These are phyloP conservation scores for Pelargonium exstipulatum DNA, from an alignment of 441 rosid species.

Conservation along the genomic window DNA sequence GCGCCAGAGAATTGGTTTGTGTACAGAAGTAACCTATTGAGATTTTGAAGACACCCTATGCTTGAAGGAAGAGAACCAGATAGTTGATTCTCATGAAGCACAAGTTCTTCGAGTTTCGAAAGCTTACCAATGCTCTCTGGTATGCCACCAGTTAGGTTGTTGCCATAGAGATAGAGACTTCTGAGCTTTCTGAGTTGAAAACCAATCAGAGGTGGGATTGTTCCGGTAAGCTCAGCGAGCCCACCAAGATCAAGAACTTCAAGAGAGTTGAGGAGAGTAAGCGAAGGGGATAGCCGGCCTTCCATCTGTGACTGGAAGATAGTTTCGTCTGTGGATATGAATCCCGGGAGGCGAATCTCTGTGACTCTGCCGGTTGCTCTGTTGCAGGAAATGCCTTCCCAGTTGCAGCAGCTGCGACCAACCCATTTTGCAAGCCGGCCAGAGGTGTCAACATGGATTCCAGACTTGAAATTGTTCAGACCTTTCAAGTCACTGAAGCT, in stretches of 20 bases:
- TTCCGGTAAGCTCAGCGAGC: conserved; percentile 36
- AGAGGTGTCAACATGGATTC: conserved; percentile 38
- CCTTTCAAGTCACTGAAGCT: conserved; percentile 36
- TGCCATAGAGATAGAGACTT: conserved; percentile 42
- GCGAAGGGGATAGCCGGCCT: conserved; percentile 42
- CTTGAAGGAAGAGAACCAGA: conserved; percentile 41
- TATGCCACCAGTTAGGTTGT: conserved; percentile 38
- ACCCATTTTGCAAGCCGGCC: conserved; percentile 38
- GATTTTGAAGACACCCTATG: conserved; percentile 34
- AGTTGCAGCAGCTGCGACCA: conserved; percentile 37
- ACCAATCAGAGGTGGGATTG: conserved; percentile 40
- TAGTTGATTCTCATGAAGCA: conserved; percentile 38
- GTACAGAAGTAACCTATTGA: conserved; percentile 34
- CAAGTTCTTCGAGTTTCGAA: conserved; percentile 40
- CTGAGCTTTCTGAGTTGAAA: conserved; percentile 31
- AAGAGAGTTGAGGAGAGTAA: conserved; percentile 35
- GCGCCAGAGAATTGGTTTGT: conserved; percentile 36
- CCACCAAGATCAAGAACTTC: conserved; percentile 51
- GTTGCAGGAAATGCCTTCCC: conserved; percentile 48
- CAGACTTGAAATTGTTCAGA: conserved; percentile 34
- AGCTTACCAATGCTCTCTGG: conserved; percentile 48
- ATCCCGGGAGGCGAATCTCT: conserved; percentile 39
- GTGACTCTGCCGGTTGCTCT: conserved; percentile 37
- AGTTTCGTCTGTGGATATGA: conserved; percentile 31
- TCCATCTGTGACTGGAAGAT: conserved; percentile 40